phyloP scores from a whole-genome alignment of 2,329 filamentous ascomycete genomes.

The Cercospora janseana region DNA sequence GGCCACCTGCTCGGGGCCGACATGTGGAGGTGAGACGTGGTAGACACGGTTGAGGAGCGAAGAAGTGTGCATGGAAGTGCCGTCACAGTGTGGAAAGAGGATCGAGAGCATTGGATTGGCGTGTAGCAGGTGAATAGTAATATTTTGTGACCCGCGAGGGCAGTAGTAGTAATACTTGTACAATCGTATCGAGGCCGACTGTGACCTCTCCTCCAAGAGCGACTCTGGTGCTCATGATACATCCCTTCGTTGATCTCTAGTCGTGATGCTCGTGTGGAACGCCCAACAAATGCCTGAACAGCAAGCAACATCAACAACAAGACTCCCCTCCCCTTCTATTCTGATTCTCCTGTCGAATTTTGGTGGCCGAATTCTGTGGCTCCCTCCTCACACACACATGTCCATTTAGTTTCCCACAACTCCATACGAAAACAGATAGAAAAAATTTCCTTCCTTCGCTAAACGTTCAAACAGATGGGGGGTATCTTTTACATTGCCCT shows the following conservation, averaged over 20 bases:
- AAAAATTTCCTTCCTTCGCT: constrained; percentile 11
- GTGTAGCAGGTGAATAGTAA: no score
- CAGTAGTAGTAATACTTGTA: background rate
- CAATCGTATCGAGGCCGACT: background rate
- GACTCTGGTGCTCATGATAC: constrained; percentile 15
- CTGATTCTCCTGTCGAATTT: constrained; percentile 19
- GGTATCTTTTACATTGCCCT: constrained; percentile 28
- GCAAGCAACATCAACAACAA: constrained; percentile 13
- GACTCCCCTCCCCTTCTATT: constrained; percentile 20
- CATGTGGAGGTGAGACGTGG: no score
- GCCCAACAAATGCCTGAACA: constrained; percentile 12
- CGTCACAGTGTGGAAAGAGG: no score
- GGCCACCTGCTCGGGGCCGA: no score
- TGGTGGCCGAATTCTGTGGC: background rate
- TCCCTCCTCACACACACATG: no score
- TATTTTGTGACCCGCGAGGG: constrained; percentile 12
- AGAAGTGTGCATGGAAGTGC: no score
- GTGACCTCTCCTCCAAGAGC: background rate
- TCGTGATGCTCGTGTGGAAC: constrained; percentile 15
- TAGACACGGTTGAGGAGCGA: no score
- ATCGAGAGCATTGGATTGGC: no score
- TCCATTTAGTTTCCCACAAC: no score
- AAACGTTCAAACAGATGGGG: constrained; percentile 22
- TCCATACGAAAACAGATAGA: constrained; percentile 9
- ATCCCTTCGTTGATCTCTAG: constrained; percentile 18